Base-by-base conservation (phyloP, 768 basidiomycete genomes). In the Termitomyces sp. region DNA sequence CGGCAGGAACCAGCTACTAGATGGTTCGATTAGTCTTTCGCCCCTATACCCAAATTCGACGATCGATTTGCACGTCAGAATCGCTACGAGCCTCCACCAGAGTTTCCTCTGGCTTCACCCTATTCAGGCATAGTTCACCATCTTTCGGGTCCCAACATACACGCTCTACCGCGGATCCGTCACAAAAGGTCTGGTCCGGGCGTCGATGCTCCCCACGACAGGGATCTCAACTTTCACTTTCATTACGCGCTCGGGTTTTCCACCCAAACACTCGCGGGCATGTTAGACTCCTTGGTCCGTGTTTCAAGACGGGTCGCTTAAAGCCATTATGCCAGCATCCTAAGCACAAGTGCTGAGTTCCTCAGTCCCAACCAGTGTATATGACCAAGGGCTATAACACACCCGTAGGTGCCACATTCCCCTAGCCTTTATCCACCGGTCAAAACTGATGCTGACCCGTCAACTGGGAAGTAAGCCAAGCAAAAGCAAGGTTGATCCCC, bases 1-100 rank as follows among this genome's bases (percentile, higher is more conserved):
- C 85, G 86, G 86, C 84, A 85, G 88, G 87, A 90, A 89, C 87
- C 87, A 90, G 88, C 47, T 48, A 31, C 47, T 48, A 48, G 30
- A 48, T 48, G 30, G 88, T 89, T 90, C 87, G 87, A 91, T 91
- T 89, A 88, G 89, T 91, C 89, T 91, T 91, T 91, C 86, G 85
- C 88, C 89, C 89, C 89, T 90, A 91, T 90, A 89, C 88, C 87
- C 88, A 89, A 88, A 87, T 91, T 88, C 79, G 86, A 90, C 88
- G 85, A 91, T 89, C 86, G 88, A 91, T 91, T 91, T 91, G 89
- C 89, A 91, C 86, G 87, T 90, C 89, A 91, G 89, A 90, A 91
- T 87, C 85, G 88, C 89, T 91, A 88, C 86, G 85, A 88, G 86
- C 89, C 87, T 90, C 88, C 88, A 91, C 87, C 89, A 90, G 88